phyloP scores from a whole-genome alignment of 2,329 filamentous ascomycete species.

The Cercospora brassicicola region DNA sequence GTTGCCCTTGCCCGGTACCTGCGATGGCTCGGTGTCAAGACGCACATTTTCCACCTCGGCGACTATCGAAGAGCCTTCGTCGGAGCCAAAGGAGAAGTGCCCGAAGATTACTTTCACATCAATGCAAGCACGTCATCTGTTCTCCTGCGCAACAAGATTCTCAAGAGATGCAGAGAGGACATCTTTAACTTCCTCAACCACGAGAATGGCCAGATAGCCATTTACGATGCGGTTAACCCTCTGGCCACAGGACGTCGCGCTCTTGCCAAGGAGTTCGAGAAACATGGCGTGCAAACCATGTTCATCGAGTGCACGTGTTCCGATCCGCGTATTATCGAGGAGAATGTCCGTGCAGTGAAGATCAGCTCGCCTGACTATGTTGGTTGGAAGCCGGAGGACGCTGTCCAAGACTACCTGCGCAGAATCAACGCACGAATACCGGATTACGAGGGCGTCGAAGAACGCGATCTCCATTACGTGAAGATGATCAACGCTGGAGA shows the following conservation, averaged over 20 bases:
- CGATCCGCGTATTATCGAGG: conserved; percentile 87
- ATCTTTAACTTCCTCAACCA: conserved; percentile 96
- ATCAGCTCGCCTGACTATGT: conserved; percentile 97
- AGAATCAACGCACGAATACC: conserved; percentile 92
- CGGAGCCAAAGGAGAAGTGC: conserved; percentile 77
- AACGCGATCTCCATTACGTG: conserved; percentile 91
- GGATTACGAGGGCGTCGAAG: conserved; percentile 94
- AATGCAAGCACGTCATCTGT: conserved; percentile 90
- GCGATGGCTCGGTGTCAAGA: conserved; percentile 96
- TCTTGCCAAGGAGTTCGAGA: conserved; percentile 93
- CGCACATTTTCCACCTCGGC: conserved; percentile 93
- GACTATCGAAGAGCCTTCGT: conserved; percentile 94
- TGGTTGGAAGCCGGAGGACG: conserved; percentile 88
- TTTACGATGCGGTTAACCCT: conserved; percentile 97
- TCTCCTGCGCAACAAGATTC: conserved; percentile 91
- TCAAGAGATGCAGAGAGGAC: conserved; percentile 95
- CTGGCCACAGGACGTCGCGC: conserved; percentile 77
- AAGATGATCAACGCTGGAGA: conserved; percentile 99
- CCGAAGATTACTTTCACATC: conserved; percentile 96
- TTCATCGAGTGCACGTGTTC: conserved; percentile 97
- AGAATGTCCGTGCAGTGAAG: conserved; percentile 96
- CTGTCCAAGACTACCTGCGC: conserved; percentile 84
- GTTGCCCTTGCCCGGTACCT: conserved; percentile 93
- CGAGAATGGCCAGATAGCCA: conserved; percentile 96
- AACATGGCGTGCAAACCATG: conserved; percentile 91